Evolutionary conservation across 768 basidiomycete genomes (phyloP).

Genomic region (Solioccasus polychromus): DNA sequence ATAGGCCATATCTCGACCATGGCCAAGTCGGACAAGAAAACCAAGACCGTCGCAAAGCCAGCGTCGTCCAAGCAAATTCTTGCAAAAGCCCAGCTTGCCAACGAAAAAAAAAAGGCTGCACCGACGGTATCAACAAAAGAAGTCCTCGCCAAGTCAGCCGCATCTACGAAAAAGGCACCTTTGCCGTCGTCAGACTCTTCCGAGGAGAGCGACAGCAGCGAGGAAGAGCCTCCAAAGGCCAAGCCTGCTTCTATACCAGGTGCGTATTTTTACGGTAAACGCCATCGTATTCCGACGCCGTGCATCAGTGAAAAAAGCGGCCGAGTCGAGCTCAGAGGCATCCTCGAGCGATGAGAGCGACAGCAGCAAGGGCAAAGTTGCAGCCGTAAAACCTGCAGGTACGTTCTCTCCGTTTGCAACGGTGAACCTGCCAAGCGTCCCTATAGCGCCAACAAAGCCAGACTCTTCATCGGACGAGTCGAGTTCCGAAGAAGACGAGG

Average conservation of each 20-base stretch:
- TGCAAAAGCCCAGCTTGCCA: slow-evolving; percentile 43
- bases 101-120: too few species aligned
- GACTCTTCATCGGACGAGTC: not conserved
- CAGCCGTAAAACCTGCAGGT: slow-evolving; percentile 37
- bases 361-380: slow-evolving; percentile 32
- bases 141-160: slow-evolving; percentile 18
- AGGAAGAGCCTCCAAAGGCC: too few species aligned
- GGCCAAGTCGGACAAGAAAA: slow-evolving; percentile 40
- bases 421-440: not conserved
- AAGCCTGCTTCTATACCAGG: too few species aligned
- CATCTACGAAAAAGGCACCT: slow-evolving; percentile 5
- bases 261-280: too few species aligned
- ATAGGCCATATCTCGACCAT: too few species aligned
- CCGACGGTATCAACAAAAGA: too few species aligned
- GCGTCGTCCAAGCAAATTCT: slow-evolving; percentile 42
- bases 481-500: slow-evolving; percentile 2
- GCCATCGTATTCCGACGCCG: too few species aligned
- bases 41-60: slow-evolving; percentile 34
- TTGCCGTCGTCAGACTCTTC: too few species aligned
- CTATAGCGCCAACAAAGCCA: not conserved
- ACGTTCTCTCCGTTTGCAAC: not conserved
- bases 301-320: too few species aligned
- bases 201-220: too few species aligned
- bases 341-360: slow-evolving; percentile 9
- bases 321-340: slow-evolving; percentile 15